Evolutionary conservation across 2,329 filamentous ascomycete species (phyloP).

Genomic region (Periglandula ipomoeae): DNA sequence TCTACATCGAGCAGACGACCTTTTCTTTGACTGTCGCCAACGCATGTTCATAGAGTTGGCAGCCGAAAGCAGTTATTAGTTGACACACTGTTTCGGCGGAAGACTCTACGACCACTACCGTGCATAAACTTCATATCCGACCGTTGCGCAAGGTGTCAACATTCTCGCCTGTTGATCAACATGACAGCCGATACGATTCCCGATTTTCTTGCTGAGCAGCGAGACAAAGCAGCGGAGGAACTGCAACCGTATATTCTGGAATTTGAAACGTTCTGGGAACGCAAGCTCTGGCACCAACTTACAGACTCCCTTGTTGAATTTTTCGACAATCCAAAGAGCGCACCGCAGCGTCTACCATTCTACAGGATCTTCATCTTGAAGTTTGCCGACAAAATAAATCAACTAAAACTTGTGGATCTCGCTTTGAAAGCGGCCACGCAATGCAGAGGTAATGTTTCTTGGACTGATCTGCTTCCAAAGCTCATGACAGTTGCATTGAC

Average conservation of each 20-base stretch:
- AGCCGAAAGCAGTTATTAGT: too few relatives aligned
- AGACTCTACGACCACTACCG: not conserved
- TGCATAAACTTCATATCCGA: not conserved
- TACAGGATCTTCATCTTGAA: conserved; percentile 93
- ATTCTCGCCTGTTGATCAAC: not conserved
- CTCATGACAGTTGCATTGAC: too few relatives aligned
- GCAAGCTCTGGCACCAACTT: conserved; percentile 98
- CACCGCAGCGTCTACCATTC: conserved; percentile 74
- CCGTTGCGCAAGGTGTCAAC: not conserved
- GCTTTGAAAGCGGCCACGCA: conserved; percentile 80
- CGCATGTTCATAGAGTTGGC: too few relatives aligned
- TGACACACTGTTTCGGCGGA: not conserved
- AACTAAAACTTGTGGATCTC: conserved; percentile 89
- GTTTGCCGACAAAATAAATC: conserved; percentile 98
- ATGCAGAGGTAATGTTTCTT: conserved; percentile 54
- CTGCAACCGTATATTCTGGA: conserved; percentile 80
- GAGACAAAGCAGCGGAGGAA: conserved; percentile 78
- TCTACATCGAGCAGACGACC: too few relatives aligned
- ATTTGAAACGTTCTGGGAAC: conserved; percentile 96
- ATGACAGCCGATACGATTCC: conserved; percentile 72
- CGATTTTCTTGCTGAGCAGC: conserved; percentile 86
- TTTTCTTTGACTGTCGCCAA: too few relatives aligned
- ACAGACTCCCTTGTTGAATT: conserved; percentile 82
- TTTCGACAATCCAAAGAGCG: conserved; percentile 76
- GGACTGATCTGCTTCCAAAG: not conserved